Base-by-base conservation (phyloP, 2,329 filamentous ascomycete species). In the Pleomassaria siparia region DNA sequence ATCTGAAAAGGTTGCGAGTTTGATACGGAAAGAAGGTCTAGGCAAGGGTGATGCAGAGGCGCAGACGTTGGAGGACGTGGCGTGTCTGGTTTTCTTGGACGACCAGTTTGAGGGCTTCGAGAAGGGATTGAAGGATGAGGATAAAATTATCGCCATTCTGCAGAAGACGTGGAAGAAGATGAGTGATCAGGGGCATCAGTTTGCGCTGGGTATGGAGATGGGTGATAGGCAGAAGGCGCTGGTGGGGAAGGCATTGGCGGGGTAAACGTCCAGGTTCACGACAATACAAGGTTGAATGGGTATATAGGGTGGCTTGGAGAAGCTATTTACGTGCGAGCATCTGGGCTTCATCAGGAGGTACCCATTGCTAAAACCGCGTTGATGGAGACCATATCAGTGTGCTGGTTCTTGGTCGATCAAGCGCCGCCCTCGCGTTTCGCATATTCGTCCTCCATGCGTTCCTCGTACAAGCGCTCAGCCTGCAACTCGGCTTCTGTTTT, bases 41-140 rank as follows among this genome's bases (percentile, higher is more conserved):
- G 79, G 78, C 63, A 73, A 74, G 44, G 75, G 77, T 49, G 80
- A 84, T 48, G 76, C 78, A 50, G 86, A 90, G 67, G 84, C 86
- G 45, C 87, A 92, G 75, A 78, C 82, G 6, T 76, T 95, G 52
- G 90, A 95, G 74, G 90, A 95, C 72, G 87, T 90, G 37, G 90
- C 90, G 2, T 95, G 89, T 65, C 73, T 95, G 46, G 89, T 95
- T 22, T 95, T 95, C 67, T 72, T 95, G 55, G 89, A 94, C 66
- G 89, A 92, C 66, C 88, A 94, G 65, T 87, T 95, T 54, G 89
- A 91, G 60, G 82, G 80, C 42, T 95, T 94, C 71, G 86, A 89
- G 75, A 77, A 80, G 64, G 79, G 81, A 22, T 79, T 85, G 44
- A 79, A 85, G 44, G 87, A 90, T 62, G 88, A 92, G 72, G 85